phyloP scores from a whole-genome alignment of 345 rosid species.

The Arabidopsis suecica region DNA sequence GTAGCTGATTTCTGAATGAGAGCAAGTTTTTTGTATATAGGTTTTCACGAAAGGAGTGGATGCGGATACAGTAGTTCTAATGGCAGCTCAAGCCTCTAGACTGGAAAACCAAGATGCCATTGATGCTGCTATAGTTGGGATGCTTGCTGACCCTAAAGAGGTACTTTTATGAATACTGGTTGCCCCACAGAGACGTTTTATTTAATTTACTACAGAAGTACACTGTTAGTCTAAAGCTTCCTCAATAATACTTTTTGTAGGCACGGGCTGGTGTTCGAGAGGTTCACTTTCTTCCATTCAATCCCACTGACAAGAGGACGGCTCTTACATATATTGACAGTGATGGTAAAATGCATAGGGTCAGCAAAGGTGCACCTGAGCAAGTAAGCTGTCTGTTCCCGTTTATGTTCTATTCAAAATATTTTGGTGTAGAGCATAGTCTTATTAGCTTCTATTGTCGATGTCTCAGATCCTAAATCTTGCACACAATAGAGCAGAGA shows the following conservation, averaged over 20 bases:
- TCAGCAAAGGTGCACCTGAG: slow-evolving; percentile 99
- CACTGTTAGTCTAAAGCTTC: background rate
- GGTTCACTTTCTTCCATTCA: slow-evolving; percentile 95
- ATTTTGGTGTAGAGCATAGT: background rate
- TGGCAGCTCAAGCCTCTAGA: slow-evolving; percentile 99
- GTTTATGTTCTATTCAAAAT: background rate
- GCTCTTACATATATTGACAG: slow-evolving; percentile 83
- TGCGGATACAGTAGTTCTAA: slow-evolving; percentile 80
- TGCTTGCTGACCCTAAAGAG: slow-evolving; percentile 99
- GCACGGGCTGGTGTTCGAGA: slow-evolving; percentile 97
- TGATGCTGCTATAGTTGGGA: slow-evolving; percentile 93
- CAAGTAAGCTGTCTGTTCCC: slow-evolving; percentile 59
- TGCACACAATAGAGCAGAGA: slow-evolving; percentile 84
- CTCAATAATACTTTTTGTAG: slow-evolving; percentile 46
- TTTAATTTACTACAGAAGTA: background rate
- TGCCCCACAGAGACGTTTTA: background rate
- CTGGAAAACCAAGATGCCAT: slow-evolving; percentile 96
- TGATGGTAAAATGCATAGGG: slow-evolving; percentile 93
- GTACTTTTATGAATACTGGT: slow-evolving; percentile 41
- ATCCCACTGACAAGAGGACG: slow-evolving; percentile 97
- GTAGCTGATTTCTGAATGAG: slow-evolving; percentile 28
- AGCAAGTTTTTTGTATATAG: slow-evolving; percentile 46
- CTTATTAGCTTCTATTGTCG: slow-evolving; percentile 5
- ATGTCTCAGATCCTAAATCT: slow-evolving; percentile 78
- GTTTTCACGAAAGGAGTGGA: slow-evolving; percentile 93